Conservation (phyloP, 257 asterid genomes). For the Cruciata laevipes region DNA sequence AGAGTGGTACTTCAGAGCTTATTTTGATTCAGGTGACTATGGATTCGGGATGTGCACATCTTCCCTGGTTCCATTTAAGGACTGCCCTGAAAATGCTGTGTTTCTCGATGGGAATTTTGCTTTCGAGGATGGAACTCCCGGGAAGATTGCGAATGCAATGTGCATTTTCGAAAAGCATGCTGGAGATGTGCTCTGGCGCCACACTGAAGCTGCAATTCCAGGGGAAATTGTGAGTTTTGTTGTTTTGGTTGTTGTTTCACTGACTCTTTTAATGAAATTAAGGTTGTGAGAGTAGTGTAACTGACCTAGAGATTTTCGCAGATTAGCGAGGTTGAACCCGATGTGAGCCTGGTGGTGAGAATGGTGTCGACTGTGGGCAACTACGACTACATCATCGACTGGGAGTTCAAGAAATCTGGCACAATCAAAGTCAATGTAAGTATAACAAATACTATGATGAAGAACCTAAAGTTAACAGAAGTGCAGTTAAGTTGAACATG, state of each 20-base stretch:
- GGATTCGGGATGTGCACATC: constrained; percentile 48
- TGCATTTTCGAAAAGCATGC: constrained; percentile 55
- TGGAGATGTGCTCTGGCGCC: constrained; percentile 71
- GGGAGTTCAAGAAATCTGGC: constrained; percentile 70
- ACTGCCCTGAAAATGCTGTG: constrained; percentile 52
- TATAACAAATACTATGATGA: no score
- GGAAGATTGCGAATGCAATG: constrained; percentile 24
- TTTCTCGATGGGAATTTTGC: constrained; percentile 50
- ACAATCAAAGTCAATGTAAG: constrained; percentile 25
- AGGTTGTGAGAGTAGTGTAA: neutral
- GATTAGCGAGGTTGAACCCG: constrained; percentile 20
- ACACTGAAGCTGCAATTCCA: constrained; percentile 45
- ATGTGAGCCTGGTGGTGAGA: constrained; percentile 56
- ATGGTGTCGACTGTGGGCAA: constrained; percentile 68
- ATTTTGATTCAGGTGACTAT: constrained; percentile 57
- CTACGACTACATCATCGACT: constrained; percentile 68
- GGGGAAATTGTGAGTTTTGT: constrained; percentile 28
- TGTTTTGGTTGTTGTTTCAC: neutral
- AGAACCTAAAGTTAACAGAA: neutral
- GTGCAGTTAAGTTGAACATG: no score
- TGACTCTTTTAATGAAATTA: neutral
- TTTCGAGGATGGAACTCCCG: constrained; percentile 42
- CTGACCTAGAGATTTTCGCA: neutral
- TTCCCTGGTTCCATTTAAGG: constrained; percentile 49
- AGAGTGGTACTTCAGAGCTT: constrained; percentile 64